Base-by-base conservation (phyloP, 805 yeast genomes). In the Metschnikowia gruessii region DNA sequence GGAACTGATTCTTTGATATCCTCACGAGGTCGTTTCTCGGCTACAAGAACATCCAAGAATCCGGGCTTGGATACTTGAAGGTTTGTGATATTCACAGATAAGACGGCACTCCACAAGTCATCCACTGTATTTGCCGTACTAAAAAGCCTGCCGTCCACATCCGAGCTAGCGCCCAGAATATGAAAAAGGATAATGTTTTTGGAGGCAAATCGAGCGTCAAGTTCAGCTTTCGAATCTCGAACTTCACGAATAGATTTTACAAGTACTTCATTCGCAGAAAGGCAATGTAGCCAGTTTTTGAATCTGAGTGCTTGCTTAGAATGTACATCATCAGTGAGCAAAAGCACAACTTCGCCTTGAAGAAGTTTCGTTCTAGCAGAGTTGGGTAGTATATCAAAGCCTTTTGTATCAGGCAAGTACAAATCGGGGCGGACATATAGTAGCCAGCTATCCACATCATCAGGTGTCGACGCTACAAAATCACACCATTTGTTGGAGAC, bases 401-500 rank as follows among this genome's bases (percentile, higher is more conserved):
- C 26, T 30, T 32, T 31, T 7, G 54, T 34, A 19, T 48, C 43
- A 1, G 64, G 63, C 8, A 60, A 32, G 18, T 48, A 56, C n/a
- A 49, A 32, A 7, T 42, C 37, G 13, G 42, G 39, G 16, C 55
- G 55, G 12, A 54, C 37, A 15, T 48, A 26, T 13, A 55, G 33
- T 19, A 63, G 52, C 71, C 70, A 67, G 7, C 41, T 32, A 3
- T 44, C 50, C 8, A 59, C 51, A 31, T 50, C 45, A 7, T 55
- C 39, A 1, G 45, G 42, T 4, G 55, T 37, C 4, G 48, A 34
- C 26, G 39, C 37, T 4, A 62, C 43, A 15, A 34, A 48, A 8
- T 53, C 52, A 7, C 58, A 31, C 73, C 72, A 69, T 1, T 46
- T 29, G 16, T 47, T 38, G 18, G 57, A 53, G 12, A 68, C 50